phyloP scores from a whole-genome alignment of 1,284 basidiomycete genomes.

The Ganoderma meredithae region DNA sequence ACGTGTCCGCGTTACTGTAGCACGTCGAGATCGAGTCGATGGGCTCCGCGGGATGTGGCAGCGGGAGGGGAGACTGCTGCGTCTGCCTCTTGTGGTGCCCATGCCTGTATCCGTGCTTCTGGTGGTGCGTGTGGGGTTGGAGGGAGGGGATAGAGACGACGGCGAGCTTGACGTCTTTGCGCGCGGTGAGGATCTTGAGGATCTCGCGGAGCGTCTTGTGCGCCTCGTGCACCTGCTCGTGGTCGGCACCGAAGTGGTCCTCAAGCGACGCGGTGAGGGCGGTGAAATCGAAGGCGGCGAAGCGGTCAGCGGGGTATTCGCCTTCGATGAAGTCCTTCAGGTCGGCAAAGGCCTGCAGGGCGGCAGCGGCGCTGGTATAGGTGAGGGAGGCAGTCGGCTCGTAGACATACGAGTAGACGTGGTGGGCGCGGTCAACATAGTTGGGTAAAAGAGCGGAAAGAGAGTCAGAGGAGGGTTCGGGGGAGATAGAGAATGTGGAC shows the following conservation, averaged over 20 bases:
- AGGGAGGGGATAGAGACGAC: slow-evolving; percentile 54
- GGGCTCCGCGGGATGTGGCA: slow-evolving; percentile 56
- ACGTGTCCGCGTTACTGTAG: slow-evolving; percentile 60
- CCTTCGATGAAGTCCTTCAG: slow-evolving; percentile 61
- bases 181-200: slow-evolving; percentile 50
- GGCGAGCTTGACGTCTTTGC: slow-evolving; percentile 55
- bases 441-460: slow-evolving; percentile 60
- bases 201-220: slow-evolving; percentile 51
- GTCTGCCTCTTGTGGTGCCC: slow-evolving; percentile 44
- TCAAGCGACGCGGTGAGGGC: slow-evolving; percentile 55
- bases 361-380: not conserved
- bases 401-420: slow-evolving; percentile 63
- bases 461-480: slow-evolving; percentile 41
- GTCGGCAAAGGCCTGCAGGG: slow-evolving; percentile 31
- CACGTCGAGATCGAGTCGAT: slow-evolving; percentile 72
- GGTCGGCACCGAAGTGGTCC: slow-evolving; percentile 52
- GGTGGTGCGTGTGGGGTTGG: slow-evolving; percentile 22
- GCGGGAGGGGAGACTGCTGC: slow-evolving; percentile 61
- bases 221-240: slow-evolving; percentile 61
- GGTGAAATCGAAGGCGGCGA: slow-evolving; percentile 68
- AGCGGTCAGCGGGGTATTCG: slow-evolving; percentile 50
- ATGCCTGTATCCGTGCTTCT: slow-evolving; percentile 41
- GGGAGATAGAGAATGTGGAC: slow-evolving; percentile 50
- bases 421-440: slow-evolving; percentile 62
- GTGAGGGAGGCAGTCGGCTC: slow-evolving; percentile 35